phyloP scores from a whole-genome alignment of 2,329 filamentous ascomycete species.

The Fusarium dimerum region DNA sequence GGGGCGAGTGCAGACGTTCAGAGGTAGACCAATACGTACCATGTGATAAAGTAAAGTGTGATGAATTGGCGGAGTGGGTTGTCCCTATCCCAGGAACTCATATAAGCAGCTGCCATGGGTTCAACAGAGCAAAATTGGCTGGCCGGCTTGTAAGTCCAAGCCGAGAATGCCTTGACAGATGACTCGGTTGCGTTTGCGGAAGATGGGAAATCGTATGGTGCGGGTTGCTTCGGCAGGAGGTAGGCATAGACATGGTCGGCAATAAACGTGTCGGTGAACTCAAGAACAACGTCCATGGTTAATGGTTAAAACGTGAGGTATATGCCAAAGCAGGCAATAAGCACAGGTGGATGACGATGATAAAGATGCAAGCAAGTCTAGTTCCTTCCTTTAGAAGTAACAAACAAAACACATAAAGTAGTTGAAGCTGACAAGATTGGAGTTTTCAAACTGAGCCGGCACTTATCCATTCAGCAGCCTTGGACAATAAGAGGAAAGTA shows the following conservation, averaged over 20 bases:
- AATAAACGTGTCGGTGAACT: conserved; percentile 78
- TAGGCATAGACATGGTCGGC: conserved; percentile 79
- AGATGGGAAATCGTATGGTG: conserved; percentile 53
- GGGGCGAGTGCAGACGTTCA: neutral
- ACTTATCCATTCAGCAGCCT: too few species aligned
- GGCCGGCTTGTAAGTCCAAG: conserved; percentile 72
- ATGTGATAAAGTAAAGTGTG: conserved; percentile 81
- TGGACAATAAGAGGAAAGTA: too few species aligned
- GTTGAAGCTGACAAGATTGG: too few species aligned
- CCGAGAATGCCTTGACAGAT: conserved; percentile 54
- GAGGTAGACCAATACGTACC: conserved; percentile 57
- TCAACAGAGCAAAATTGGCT: conserved; percentile 68
- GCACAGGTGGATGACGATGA: too few species aligned
- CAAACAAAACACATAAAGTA: too few species aligned
- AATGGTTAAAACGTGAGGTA: too few species aligned
- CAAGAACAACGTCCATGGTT: conserved; percentile 91
- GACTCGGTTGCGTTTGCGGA: conserved; percentile 53
- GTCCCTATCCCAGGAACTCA: conserved; percentile 76
- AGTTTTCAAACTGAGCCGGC: too few species aligned
- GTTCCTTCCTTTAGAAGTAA: too few species aligned
- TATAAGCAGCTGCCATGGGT: conserved; percentile 75
- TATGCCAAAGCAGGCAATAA: too few species aligned
- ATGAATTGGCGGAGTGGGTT: conserved; percentile 73
- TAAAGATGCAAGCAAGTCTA: too few species aligned
- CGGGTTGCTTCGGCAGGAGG: conserved; percentile 61